These are phyloP conservation scores for Candida succiphila DNA, from an alignment of 805 yeast species.

Conservation along the genomic window DNA sequence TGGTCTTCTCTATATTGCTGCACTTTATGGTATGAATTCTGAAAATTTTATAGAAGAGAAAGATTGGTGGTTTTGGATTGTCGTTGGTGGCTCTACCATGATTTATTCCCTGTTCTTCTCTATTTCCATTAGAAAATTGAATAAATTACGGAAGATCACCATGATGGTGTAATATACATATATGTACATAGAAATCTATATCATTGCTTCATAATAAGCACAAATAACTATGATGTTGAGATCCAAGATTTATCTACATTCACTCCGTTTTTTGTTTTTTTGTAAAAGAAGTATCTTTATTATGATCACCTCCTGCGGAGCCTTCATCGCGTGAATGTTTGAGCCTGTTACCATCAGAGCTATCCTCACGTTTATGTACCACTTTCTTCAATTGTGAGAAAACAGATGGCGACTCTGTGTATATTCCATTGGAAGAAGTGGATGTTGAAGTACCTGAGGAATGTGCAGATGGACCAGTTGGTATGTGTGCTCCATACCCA, in stretches of 20 bases:
- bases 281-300: too few species aligned
- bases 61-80: slow-evolving; percentile 54
- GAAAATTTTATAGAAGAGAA: slow-evolving; percentile 86
- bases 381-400: not conserved
- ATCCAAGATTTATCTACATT: too few species aligned
- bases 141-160: slow-evolving; percentile 57
- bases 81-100: slow-evolving; percentile 33
- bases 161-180: slow-evolving; percentile 5
- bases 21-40: slow-evolving; percentile 93
- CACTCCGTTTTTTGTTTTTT: too few species aligned
- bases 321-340: too few species aligned
- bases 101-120: slow-evolving; percentile 34
- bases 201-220: too few species aligned
- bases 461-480: too few species aligned
- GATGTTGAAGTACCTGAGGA: too few species aligned
- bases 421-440: not conserved
- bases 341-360: not conserved
- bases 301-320: too few species aligned
- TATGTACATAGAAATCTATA: not conserved
- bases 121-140: slow-evolving; percentile 46
- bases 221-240: too few species aligned
- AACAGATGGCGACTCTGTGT: not conserved
- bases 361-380: not conserved
- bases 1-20: slow-evolving; percentile 68
- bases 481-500: too few species aligned